Evolutionary conservation across 495 filamentous ascomycete species (phyloP).

Genomic region (Apodospora peruviana): DNA sequence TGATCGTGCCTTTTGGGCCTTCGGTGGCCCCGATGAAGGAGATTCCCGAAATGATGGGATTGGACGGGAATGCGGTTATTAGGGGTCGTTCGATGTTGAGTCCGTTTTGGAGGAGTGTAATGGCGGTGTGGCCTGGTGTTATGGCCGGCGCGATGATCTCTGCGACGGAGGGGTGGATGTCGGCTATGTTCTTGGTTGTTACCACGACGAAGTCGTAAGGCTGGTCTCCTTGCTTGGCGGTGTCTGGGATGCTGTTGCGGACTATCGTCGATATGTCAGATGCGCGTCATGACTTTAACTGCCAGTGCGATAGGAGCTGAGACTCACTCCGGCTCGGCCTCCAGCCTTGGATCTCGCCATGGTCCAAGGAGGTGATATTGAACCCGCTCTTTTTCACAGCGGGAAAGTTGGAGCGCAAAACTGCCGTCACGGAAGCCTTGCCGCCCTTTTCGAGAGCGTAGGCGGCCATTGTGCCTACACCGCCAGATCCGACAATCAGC

Average conservation of each 20-base stretch:
- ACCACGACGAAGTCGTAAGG: conserved; percentile 49
- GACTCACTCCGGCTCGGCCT: conserved; percentile 16
- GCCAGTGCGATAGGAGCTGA: too few species aligned
- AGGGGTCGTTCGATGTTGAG: conserved; percentile 58
- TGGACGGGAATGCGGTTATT: conserved; percentile 42
- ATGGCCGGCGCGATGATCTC: conserved; percentile 45
- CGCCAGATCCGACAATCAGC: conserved; percentile 34
- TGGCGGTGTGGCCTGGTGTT: conserved; percentile 40
- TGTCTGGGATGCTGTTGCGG: conserved; percentile 33
- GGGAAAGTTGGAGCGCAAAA: conserved; percentile 34
- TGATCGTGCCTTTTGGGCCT: conserved; percentile 35
- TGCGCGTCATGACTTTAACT: too few species aligned
- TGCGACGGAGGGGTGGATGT: conserved; percentile 28
- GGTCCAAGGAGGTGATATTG: conserved; percentile 26
- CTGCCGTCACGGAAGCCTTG: conserved; percentile 23
- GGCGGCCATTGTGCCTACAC: conserved; percentile 36
- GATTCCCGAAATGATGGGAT: conserved; percentile 48
- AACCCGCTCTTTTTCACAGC: conserved; percentile 23
- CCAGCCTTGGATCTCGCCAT: conserved; percentile 25
- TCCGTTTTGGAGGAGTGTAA: conserved; percentile 59
- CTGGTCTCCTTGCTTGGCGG: conserved; percentile 16
- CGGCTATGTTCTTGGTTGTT: conserved; percentile 47
- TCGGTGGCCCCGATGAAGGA: conserved; percentile 47
- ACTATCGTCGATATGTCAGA: conserved; percentile 22
- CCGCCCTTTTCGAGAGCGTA: conserved; percentile 28